Evolutionary conservation across 2,329 filamentous ascomycete species (phyloP).

Genomic region (Hortaea werneckii): DNA sequence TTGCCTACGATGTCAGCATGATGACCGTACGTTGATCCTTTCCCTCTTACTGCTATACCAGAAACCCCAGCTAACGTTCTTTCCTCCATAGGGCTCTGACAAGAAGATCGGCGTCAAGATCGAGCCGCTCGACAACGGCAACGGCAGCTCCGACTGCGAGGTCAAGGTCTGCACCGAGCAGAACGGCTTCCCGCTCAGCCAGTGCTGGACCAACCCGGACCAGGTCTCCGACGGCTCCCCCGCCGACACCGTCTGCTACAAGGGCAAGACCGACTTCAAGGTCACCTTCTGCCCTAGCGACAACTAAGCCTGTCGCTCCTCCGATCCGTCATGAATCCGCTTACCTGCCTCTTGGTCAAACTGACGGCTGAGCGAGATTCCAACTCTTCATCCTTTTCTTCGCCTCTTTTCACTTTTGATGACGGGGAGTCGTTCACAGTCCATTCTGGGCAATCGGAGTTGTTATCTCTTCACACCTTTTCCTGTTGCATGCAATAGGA

Average conservation of each 20-base stretch:
- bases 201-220: conserved; percentile 19
- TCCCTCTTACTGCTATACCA: too few relatives aligned
- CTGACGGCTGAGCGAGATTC: too few relatives aligned
- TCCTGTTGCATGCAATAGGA: too few relatives aligned
- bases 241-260: conserved; percentile 23
- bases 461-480: too few relatives aligned
- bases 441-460: too few relatives aligned
- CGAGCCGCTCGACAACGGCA: conserved; percentile 12
- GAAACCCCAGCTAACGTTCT: too few relatives aligned
- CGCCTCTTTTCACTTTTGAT: too few relatives aligned
- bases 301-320: not conserved
- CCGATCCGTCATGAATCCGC: not conserved
- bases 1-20: conserved; percentile 18
- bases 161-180: conserved; percentile 13
- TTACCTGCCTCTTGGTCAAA: too few relatives aligned
- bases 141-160: conserved; percentile 12
- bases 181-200: conserved; percentile 9
- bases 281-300: conserved; percentile 17
- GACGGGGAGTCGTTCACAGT: too few relatives aligned
- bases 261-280: conserved; percentile 19
- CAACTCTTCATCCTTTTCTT: too few relatives aligned
- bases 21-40: conserved; percentile 7
- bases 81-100: conserved; percentile 9
- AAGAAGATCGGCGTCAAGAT: conserved; percentile 15
- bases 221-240: conserved; percentile 15